These are phyloP conservation scores for Ceratocystis smalleyi DNA, from an alignment of 2,329 filamentous ascomycete species.

Conservation along the genomic window DNA sequence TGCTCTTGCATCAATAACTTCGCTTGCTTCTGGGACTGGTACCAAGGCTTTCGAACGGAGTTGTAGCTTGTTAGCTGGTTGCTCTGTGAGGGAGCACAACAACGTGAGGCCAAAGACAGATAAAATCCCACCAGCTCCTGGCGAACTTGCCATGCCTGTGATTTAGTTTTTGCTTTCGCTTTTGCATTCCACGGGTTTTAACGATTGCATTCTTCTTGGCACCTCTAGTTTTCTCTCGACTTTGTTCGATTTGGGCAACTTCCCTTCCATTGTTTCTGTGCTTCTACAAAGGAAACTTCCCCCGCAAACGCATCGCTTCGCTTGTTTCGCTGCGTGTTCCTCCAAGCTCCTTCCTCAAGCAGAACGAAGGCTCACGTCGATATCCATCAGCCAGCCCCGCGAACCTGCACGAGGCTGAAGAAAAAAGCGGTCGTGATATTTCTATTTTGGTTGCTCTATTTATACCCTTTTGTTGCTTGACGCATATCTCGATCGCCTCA, in stretches of 20 bases:
- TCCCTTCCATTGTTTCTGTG: background rate
- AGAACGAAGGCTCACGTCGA: background rate
- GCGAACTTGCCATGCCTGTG: background rate
- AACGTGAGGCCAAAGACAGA: constrained; percentile 1
- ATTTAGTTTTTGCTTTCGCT: background rate
- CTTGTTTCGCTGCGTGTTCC: background rate
- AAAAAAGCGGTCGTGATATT: background rate
- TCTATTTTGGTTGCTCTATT: background rate
- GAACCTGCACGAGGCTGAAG: background rate
- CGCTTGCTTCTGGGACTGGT: background rate
- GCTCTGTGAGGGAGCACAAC: background rate
- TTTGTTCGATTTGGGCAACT: background rate
- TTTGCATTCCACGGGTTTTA: background rate
- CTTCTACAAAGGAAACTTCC: background rate
- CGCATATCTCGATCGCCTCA: background rate
- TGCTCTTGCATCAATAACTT: background rate
- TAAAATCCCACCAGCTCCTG: background rate
- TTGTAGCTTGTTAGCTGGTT: background rate
- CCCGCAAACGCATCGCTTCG: background rate
- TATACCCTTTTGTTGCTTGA: background rate
- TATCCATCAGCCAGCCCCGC: background rate
- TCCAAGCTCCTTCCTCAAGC: background rate
- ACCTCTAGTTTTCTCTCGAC: background rate
- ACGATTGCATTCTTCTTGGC: background rate
- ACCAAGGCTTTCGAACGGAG: background rate